Evolutionary conservation across 2,329 filamentous ascomycete genomes (phyloP), one percentile per base, ranked within the genome.

Genomic region (Diaporthe sp.): DNA sequence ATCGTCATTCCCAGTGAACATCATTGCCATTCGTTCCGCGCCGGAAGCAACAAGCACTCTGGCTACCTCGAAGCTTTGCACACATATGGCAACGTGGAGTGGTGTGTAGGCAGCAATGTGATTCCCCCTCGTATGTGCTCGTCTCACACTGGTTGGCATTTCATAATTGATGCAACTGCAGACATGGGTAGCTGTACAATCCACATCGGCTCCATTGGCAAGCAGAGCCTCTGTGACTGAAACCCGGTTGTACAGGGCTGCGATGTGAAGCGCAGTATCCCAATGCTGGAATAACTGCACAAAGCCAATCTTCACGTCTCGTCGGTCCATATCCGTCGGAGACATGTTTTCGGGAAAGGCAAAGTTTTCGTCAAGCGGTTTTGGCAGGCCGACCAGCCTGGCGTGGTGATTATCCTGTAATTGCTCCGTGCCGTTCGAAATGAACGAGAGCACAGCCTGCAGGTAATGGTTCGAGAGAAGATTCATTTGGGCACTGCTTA

Each of bases 51-150:
- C 63, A 8, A 51, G 44, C 3, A 51, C 13, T 27, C n/a, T 66
- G 30, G 63, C 63, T 15, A n/a, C 35, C 7, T 4, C 0, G 9
- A 35, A 66, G 22, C 30, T 66, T 17, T n/a, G 30, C 2, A 0
- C 2, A n/a, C 63, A 66, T 37, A 66, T 51, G 1, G 63, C 63
- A 27, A 51, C n/a, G 32, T 66, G 63, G 13, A 66, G 47, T 27
- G 63, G 44, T 13, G 63, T 66, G 4, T 37, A 35, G 44, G 32
- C 15, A 13, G 27, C n/a, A 9, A 51, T 8, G 22, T 12, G 15
- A 15, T 27, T 17, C 17, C n/a, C 7, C 1, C 2, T 2, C 8
- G n/a, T n/a, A n/a, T 1, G 1, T 9, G 10, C 5, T 12, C 3
- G 0, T 12, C 2, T 9, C 25, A n/a, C 9, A 22, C 42, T 65